Base-by-base conservation (phyloP, 805 yeast species). In the Isabelozyma pseudorhagii region DNA sequence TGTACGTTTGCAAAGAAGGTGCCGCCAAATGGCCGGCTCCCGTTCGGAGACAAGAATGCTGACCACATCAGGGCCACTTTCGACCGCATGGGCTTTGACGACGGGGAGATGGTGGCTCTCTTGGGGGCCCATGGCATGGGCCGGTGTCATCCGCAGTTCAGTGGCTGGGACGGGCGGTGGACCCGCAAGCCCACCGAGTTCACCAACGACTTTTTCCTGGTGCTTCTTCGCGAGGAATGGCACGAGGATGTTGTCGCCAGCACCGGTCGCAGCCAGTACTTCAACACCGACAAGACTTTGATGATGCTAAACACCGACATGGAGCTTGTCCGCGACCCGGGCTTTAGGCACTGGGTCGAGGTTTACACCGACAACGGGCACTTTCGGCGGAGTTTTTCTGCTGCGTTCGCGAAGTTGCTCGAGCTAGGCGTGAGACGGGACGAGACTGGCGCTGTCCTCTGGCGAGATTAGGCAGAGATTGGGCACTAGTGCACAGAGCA, bases 121-220 rank as follows among this genome's bases (percentile, higher is more conserved):
- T 72, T 85, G 49, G 88, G 87, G 27, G 92, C 92, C 1, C 96
- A 89, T 67, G 79, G 84, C 17, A 68, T 88, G 42, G 96, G 96
- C 36, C 78, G 89, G 49, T 86, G 94, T 57, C 96, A 89, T 64
- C 74, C 81, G 50, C 64, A 77, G 54, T 80, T 83, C 52, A 81
- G 90, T 18, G 96, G 96, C 2, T 90, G 77, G 72, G 94, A 87
- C 55, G 96, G 96, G 11, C 91, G 93, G 53, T 89, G 96, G 96
- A 92, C 93, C 38, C 86, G 85, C 48, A 81, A 87, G 39, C 89
- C 94, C 48, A 87, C 86, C 29, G 67, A 74, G 54, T 86, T 90
- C 64, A 76, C 84, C 46, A 90, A 89, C 71, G 89, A 88, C 40
- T 89, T 87, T 66, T 89, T 69, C 52, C 62, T 57, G 42, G 56